Evolutionary conservation across 192 early-diverging fungal species (phyloP), one percentile per base, ranked within the genome.

Genomic region (Dispira simplex): DNA sequence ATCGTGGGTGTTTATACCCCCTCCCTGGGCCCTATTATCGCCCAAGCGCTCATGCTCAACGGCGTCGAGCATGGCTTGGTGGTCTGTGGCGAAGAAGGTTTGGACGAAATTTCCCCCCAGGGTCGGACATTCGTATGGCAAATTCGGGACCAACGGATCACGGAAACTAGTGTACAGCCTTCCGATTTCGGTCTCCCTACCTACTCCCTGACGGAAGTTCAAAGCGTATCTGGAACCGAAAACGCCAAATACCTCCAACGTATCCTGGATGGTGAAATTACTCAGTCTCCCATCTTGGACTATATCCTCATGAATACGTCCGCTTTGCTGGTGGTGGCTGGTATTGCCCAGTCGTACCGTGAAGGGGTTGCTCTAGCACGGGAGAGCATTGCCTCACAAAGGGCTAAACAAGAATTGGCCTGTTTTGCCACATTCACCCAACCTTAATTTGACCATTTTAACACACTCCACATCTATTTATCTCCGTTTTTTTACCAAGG

Each of bases 251-350:
- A 79, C 20, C 78, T 99, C 67, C 62, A 66, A 14, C 71, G 81
- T 16, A 66, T 97, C 39, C 73, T 99, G n/a, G 74, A 70, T 65
- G 81, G 83, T 56, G 66, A 78, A 46, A 71, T 92, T 44, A 71
- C 76, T 49, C 74, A 74, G 0, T 77, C 66, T 18, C 82, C 92
- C 8, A 80, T 94, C 52, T 73, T 91, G 44, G 90, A 95, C 68
- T 99, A 90, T 77, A 90, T 99, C 12, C 76, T 96, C 44, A 66
- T 99, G 63, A 99, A 99, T 68, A 77, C 92, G 1, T 88, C 86
- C n/a, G 90, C 92, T 11, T 64, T 95, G 55, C 73, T 97, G 67
- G 84, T 82, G 26, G 83, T 96, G 39, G 74, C 86, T 26, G 93
- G 91, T 26, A 79, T 79, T 46, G 91, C 88, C 0, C 53, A 60